Percentiles rank a stretch among this genome's conserved stretches.
Evolutionary conservation across 1,284 basidiomycete genomes (phyloP).

Genomic region (Cerrena zonata): DNA sequence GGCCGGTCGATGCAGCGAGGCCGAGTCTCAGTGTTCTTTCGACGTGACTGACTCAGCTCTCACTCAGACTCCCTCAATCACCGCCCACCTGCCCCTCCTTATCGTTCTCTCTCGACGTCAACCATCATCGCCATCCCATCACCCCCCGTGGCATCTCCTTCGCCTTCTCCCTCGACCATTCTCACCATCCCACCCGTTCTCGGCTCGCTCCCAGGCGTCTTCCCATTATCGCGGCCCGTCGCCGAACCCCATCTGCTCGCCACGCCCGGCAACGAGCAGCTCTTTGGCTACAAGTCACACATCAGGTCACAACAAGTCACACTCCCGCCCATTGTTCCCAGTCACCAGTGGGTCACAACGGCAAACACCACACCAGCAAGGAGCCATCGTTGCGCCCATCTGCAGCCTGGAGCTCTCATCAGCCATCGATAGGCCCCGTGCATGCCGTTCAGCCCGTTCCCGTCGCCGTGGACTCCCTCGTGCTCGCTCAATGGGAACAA

Average conservation of each 20-base stretch:
- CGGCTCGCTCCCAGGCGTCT: background rate
- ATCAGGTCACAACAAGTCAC: constrained; percentile 9
- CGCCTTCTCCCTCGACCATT: background rate
- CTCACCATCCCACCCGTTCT: background rate
- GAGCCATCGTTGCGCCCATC: too few species aligned
- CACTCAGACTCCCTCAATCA: constrained; percentile 6
- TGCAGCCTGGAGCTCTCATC: too few species aligned
- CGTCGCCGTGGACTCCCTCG: constrained; percentile 1
- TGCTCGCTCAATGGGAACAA: background rate
- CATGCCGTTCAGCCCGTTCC: background rate
- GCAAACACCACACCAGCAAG: too few species aligned
- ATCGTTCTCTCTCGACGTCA: background rate
- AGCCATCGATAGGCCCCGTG: too few species aligned
- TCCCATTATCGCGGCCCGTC: constrained; percentile 7
- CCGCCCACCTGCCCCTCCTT: background rate
- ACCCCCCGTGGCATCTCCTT: background rate
- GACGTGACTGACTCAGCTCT: background rate
- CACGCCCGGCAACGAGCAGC: constrained; percentile 14
- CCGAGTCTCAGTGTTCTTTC: background rate
- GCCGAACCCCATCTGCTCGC: constrained; percentile 1
- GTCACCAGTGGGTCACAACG: background rate
- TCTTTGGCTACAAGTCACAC: background rate
- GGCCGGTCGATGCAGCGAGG: constrained; percentile 11
- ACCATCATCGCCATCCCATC: background rate
- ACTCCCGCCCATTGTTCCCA: constrained; percentile 5